A percentile compares a stretch with the other conserved stretches of the same genome.
These are phyloP conservation scores for Litsea cubeba DNA, from an alignment of 164 flowering plant genomes.

Conservation along the genomic window DNA sequence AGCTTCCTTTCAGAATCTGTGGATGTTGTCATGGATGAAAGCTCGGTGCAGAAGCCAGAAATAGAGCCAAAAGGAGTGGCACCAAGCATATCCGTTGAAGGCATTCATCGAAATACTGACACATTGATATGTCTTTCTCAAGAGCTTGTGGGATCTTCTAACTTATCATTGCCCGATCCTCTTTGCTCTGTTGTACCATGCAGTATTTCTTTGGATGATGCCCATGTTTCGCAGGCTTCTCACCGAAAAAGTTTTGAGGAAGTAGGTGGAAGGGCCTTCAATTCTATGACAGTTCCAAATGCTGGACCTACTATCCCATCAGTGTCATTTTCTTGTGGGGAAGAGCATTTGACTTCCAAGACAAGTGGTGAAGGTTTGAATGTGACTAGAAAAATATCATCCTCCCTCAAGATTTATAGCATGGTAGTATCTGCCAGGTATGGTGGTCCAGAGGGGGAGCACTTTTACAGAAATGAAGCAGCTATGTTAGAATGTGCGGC, in stretches of 20 bases:
- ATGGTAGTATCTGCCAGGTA: slow-evolving; percentile 19
- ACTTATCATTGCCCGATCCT: slow-evolving; percentile 57
- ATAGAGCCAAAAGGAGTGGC: slow-evolving; percentile 24
- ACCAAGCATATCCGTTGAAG: slow-evolving; percentile 32
- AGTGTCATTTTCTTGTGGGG: slow-evolving; percentile 8
- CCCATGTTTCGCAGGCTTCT: slow-evolving; percentile 9
- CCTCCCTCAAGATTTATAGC: slow-evolving; percentile 57
- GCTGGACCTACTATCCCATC: slow-evolving; percentile 5
- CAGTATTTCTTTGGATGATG: slow-evolving; percentile 49
- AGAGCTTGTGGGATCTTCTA: slow-evolving; percentile 36
- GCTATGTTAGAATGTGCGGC: neutral
- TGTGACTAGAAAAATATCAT: slow-evolving; percentile 24
- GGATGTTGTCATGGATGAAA: slow-evolving; percentile 51
- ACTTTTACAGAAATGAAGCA: slow-evolving; percentile 7
- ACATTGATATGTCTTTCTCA: slow-evolving; percentile 35
- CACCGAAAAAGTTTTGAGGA: slow-evolving; percentile 18
- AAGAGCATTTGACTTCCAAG: slow-evolving; percentile 13
- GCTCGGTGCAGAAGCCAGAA: slow-evolving; percentile 36
- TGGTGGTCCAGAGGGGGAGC: slow-evolving; percentile 4
- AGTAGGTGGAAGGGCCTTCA: slow-evolving; percentile 14
- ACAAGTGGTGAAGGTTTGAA: slow-evolving; percentile 18
- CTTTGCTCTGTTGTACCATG: slow-evolving; percentile 91
- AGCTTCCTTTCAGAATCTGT: slow-evolving; percentile 82
- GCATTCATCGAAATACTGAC: slow-evolving; percentile 19
- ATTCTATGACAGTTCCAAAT: slow-evolving; percentile 10